Evolutionary conservation across 2,329 filamentous ascomycete species (phyloP).

Genomic region (Aspergillus transmontanensis): DNA sequence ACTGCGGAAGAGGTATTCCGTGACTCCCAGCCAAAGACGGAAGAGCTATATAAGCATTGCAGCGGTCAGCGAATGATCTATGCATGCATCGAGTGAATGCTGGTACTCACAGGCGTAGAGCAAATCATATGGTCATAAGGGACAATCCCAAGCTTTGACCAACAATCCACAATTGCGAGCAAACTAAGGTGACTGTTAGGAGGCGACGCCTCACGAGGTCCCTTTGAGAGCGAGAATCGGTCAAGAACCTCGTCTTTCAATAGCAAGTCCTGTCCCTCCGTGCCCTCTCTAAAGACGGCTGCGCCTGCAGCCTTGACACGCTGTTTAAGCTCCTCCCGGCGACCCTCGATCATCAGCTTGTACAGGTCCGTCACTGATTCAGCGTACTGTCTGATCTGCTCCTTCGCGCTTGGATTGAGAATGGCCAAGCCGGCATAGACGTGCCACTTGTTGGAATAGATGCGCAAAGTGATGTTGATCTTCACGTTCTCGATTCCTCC

Average conservation of each 20-base stretch:
- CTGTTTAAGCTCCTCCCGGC: constrained; percentile 70
- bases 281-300: constrained; percentile 62
- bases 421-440: constrained; percentile 98
- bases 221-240: constrained; percentile 78
- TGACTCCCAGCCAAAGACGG: constrained; percentile 94
- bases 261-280: constrained; percentile 65
- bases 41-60: constrained; percentile 63
- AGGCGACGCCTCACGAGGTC: constrained; percentile 67
- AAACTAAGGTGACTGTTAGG: constrained; percentile 89
- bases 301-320: constrained; percentile 80
- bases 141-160: constrained; percentile 89
- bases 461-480: constrained; percentile 95
- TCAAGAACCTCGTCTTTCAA: constrained; percentile 81
- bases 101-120: constrained; percentile 73
- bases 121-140: constrained; percentile 99
- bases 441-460: constrained; percentile 99
- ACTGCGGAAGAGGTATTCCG: constrained; percentile 91
- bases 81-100: neutral
- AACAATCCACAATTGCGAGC: constrained; percentile 97
- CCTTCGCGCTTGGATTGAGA: constrained; percentile 86
- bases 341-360: constrained; percentile 92
- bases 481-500: constrained; percentile 99
- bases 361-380: constrained; percentile 89
- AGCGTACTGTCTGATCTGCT: constrained; percentile 94
- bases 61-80: neutral